These are phyloP conservation scores for Aspergillus sp. DNA, from an alignment of 2,329 filamentous ascomycete genomes.

Conservation along the genomic window DNA sequence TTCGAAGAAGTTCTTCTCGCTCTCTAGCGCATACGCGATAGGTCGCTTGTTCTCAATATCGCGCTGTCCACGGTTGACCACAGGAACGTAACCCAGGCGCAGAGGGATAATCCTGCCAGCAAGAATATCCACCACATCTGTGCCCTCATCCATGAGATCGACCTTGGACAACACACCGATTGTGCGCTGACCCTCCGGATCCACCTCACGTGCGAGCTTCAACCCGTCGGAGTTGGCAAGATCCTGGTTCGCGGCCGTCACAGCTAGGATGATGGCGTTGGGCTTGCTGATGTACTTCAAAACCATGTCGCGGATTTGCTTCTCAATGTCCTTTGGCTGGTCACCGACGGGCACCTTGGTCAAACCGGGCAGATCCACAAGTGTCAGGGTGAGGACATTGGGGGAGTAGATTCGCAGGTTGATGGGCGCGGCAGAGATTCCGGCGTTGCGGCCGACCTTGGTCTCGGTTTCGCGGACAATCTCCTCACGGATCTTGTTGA, in stretches of 20 bases:
- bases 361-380: constrained; percentile 93
- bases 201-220: constrained; percentile 93
- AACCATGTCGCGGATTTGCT: constrained; percentile 96
- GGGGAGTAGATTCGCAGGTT: constrained; percentile 98
- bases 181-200: constrained; percentile 94
- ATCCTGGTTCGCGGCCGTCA: constrained; percentile 96
- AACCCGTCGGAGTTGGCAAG: constrained; percentile 97
- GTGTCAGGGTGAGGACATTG: constrained; percentile 92
- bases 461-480: constrained; percentile 94
- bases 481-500: constrained; percentile 97
- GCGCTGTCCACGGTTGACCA: constrained; percentile 95
- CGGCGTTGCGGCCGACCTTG: constrained; percentile 93
- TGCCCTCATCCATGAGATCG: constrained; percentile 97
- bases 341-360: constrained; percentile 97
- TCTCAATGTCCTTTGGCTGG: constrained; percentile 93
- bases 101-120: constrained; percentile 96
- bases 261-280: constrained; percentile 95
- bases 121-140: constrained; percentile 96
- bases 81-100: constrained; percentile 90
- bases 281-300: constrained; percentile 98
- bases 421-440: constrained; percentile 95
- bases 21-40: constrained; percentile 85
- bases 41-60: constrained; percentile 98
- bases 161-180: constrained; percentile 99
- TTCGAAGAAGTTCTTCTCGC: constrained; percentile 96